Evolutionary conservation across 1,139 yeast genomes (phyloP), one percentile per base, ranked within the genome.

Genomic region (Scheffersomyces cryptocercus): DNA sequence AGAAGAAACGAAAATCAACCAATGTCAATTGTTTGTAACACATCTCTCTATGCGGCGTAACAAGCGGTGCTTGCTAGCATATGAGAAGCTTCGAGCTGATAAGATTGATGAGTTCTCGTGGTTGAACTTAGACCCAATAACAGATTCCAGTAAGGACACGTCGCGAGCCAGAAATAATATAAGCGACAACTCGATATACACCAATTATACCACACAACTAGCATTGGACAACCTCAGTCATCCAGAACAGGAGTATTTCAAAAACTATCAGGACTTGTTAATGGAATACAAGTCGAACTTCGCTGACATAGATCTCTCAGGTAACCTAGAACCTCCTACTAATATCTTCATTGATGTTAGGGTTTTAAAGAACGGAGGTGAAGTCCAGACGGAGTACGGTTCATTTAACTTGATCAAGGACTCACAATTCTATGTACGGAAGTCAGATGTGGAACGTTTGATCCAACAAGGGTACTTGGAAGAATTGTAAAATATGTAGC

Each of bases 361-460:
- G 43, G 98, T 93, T 8, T 67, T 93, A 43, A 87, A 87, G 56
- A 96, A 93, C 58, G 98, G 97, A 0, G 99, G 99, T 1, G 98
- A 93, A 60, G 90, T 93, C 34, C 97, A 91, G 59, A 93, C 99
- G 0, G 99, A 93, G 62, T 93, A 93, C 55, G 99, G 99, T 28
- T 96, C 90, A 6, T 90, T 93, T 68, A 91, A 91, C 55, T 69
- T 93, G 54, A 89, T 95, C n/a, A 93, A 91, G 58, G 95, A 93
- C 63, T 88, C 96, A 4, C 99, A 93, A 61, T 91, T 93, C 61
- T 93, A 88, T 61, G 97, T 91, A 20, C 74, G 99, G 42, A 93
- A 89, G 55, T 84, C 95, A 0, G 99, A 93, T 58, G 99, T 93
- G 9, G 97, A 91, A 58, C 70, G 98, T 44, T 73, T 93, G 51